phyloP scores from a whole-genome alignment of 2,329 filamentous ascomycete genomes.

The Colletotrichum acutatum region DNA sequence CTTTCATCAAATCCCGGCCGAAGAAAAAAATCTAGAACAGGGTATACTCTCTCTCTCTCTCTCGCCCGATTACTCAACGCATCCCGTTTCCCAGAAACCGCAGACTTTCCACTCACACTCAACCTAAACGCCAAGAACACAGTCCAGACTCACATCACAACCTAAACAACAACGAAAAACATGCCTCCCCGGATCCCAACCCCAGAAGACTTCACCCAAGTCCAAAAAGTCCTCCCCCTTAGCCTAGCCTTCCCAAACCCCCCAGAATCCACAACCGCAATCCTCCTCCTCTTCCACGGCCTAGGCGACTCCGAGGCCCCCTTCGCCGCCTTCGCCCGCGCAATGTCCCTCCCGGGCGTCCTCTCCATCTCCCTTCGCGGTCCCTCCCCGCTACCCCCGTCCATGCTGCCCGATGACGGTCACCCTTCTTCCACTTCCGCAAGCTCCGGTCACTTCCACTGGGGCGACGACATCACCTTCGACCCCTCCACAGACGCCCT shows the following conservation, averaged over 20 bases:
- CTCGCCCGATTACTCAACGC: too few species aligned
- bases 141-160: background rate
- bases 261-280: slow-evolving; percentile 73
- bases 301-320: slow-evolving; percentile 79
- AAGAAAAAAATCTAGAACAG: background rate
- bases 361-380: slow-evolving; percentile 80
- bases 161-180: background rate
- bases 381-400: slow-evolving; percentile 74
- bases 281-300: slow-evolving; percentile 86
- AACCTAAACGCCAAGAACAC: background rate
- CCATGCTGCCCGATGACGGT: slow-evolving; percentile 62
- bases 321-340: slow-evolving; percentile 76
- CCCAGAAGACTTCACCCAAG: slow-evolving; percentile 59
- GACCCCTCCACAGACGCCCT: slow-evolving; percentile 61
- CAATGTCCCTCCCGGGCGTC: slow-evolving; percentile 80
- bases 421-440: slow-evolving; percentile 7
- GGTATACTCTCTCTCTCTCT: too few species aligned
- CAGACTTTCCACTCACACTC: background rate
- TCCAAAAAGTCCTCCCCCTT: slow-evolving; percentile 54
- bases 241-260: slow-evolving; percentile 62
- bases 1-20: background rate
- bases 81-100: background rate
- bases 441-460: slow-evolving; percentile 62
- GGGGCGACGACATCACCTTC: slow-evolving; percentile 74
- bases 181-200: slow-evolving; percentile 64